These are phyloP conservation scores for Sorghum bicolor DNA, from an alignment of 176 grass and related monocot genomes.

Conservation along the genomic window Sorghum_bicolor_NCBIv3 NC_012874.2:2198501-2199000, in stretches of 20 bases:
- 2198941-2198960: neutral
- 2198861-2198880: slow-evolving; percentile 3
- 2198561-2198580: slow-evolving; percentile 92
- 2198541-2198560: slow-evolving; percentile 94
- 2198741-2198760: slow-evolving; percentile 77
- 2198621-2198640: slow-evolving; percentile 96
- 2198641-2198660: slow-evolving; percentile 97
- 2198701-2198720: slow-evolving; percentile 16
- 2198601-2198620: slow-evolving; percentile 95
- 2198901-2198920: neutral
- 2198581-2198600: slow-evolving; percentile 99
- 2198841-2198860: slow-evolving; percentile 31
- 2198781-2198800: slow-evolving; percentile 87
- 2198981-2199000: neutral
- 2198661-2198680: slow-evolving; percentile 55
- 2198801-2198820: slow-evolving; percentile 91
- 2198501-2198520: neutral
- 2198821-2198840: slow-evolving; percentile 80
- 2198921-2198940: neutral
- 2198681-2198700: slow-evolving; percentile 5
- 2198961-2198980: neutral
- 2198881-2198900: neutral
- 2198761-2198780: slow-evolving; percentile 84
- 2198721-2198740: slow-evolving; percentile 9
- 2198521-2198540: slow-evolving; percentile 45